Conservation (phyloP, 2,329 filamentous ascomycete genomes). For the Xylaria arbuscula region DNA sequence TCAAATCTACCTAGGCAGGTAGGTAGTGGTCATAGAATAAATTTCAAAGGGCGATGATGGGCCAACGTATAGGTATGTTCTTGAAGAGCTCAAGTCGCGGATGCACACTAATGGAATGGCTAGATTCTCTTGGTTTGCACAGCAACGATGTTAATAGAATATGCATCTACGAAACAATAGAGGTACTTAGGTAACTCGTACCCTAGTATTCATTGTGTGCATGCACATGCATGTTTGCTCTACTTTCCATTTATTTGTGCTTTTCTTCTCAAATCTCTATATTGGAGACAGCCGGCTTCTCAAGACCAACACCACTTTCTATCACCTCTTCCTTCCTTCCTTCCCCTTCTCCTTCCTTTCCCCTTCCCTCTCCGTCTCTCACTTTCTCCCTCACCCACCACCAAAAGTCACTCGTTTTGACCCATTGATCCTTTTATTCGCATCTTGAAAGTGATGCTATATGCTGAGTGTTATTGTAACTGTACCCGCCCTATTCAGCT, state of each 20-base stretch:
- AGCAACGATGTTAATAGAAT: not conserved
- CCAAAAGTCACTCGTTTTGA: slow-evolving; percentile 2
- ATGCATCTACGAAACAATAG: slow-evolving; percentile 3
- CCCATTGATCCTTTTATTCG: not conserved
- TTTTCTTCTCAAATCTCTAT: not conserved
- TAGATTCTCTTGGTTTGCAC: not conserved
- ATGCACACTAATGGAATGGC: not conserved
- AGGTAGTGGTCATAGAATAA: not conserved
- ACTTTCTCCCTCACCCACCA: not conserved
- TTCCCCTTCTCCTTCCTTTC: not conserved
- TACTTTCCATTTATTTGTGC: not conserved
- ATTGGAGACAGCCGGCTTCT: not conserved
- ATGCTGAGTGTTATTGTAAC: slow-evolving; percentile 10
- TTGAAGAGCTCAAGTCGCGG: not conserved
- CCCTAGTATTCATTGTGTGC: not conserved
- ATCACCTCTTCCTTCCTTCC: not conserved
- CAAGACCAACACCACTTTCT: not conserved
- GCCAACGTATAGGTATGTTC: not conserved
- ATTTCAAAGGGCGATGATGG: not conserved
- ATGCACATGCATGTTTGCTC: not conserved
- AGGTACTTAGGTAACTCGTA: not conserved
- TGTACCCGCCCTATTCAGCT: not conserved
- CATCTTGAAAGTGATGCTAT: not conserved
- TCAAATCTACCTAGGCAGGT: slow-evolving; percentile 9
- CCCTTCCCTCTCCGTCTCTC: not conserved